Base-by-base conservation (phyloP, 2,329 filamentous ascomycete species). In the Apiospora sp. region DNA sequence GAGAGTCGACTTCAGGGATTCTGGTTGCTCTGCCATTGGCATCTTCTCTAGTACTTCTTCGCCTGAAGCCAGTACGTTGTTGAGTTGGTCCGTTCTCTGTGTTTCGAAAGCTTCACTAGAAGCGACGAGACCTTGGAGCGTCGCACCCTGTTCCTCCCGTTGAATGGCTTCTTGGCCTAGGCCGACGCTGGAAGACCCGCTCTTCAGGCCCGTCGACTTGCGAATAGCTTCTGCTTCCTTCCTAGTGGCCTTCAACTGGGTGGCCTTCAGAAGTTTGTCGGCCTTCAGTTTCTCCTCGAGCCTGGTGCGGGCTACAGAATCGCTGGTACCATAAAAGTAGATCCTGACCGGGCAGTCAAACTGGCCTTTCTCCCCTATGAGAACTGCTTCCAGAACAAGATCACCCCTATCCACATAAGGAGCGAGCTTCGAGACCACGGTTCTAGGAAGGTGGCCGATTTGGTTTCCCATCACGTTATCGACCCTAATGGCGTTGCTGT, bases 391-490 rank as follows among this genome's bases (percentile, higher is more conserved):
- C 8, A 95, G 80, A 1, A 89, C 79, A 12, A 96, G 83, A 24
- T 87, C 87, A 70, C 85, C 85, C 1, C 82, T 82, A 76, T 94
- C 92, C 79, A 97, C 86, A 79, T 94, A 94, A 1, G 87, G 89
- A 0, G 93, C 91, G 71, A 98, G 83, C 81, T 93, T 96, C n/a
- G 86, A 83, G 0, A 91, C 94, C 30, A 94, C 79, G 0, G 83
- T 85, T 16, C 90, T 86, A 8, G 93, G 92, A 54, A 97, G 85
- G 81, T 97, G 94, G 0, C 94, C 94, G 76, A 97, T 93, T 78
- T 97, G 94, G 10, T 82, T 80, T 22, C 90, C 88, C 78, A 93
- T 88, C 19, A 95, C 93, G 80, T 96, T 97, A 77, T 93, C 87
- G 1, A 97, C 89, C 6, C 90, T 89, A 72, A 97, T 94, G 0